phyloP scores from a whole-genome alignment of 2,329 filamentous ascomycete genomes.

The Paraphoma chrysanthemicola region DNA sequence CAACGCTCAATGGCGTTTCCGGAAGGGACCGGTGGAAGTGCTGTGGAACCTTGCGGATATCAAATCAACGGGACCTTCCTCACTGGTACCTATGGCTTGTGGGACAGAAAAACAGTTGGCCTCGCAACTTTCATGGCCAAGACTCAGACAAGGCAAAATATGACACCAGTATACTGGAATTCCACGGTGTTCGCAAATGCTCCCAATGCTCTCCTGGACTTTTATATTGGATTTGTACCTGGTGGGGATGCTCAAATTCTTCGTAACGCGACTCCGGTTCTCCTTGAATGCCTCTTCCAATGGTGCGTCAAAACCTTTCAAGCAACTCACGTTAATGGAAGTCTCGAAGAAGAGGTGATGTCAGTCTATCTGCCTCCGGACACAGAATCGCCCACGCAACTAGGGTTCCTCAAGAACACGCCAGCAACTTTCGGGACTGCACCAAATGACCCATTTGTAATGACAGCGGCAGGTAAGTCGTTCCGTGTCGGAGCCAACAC shows the following conservation, averaged over 20 bases:
- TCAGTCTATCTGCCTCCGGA: background rate
- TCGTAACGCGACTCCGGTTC: constrained; percentile 17
- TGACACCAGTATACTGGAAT: constrained; percentile 14
- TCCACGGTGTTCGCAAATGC: constrained; percentile 13
- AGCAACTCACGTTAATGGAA: constrained; percentile 5
- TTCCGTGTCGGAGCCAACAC: constrained; percentile 1
- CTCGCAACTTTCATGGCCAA: too few relatives aligned
- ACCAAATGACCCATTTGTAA: constrained; percentile 1
- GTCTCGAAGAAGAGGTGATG: constrained; percentile 6
- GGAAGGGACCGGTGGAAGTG: background rate
- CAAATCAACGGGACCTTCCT: constrained; percentile 15
- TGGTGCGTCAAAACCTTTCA: constrained; percentile 21
- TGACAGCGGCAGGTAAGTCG: background rate
- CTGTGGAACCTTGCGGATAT: constrained; percentile 16
- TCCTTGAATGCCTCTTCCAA: constrained; percentile 18
- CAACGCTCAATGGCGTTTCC: constrained; percentile 1
- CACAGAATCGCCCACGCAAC: too few relatives aligned
- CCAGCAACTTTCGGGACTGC: background rate
- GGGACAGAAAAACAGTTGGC: too few relatives aligned
- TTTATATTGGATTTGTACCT: constrained; percentile 22
- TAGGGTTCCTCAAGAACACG: too few relatives aligned
- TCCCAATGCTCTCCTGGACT: constrained; percentile 11
- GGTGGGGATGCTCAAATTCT: constrained; percentile 7
- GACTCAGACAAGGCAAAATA: too few relatives aligned
- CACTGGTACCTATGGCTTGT: constrained; percentile 4